These are phyloP conservation scores for Pseudocercospora crystallina DNA, from an alignment of 2,329 filamentous ascomycete genomes.

Conservation along the genomic window DNA sequence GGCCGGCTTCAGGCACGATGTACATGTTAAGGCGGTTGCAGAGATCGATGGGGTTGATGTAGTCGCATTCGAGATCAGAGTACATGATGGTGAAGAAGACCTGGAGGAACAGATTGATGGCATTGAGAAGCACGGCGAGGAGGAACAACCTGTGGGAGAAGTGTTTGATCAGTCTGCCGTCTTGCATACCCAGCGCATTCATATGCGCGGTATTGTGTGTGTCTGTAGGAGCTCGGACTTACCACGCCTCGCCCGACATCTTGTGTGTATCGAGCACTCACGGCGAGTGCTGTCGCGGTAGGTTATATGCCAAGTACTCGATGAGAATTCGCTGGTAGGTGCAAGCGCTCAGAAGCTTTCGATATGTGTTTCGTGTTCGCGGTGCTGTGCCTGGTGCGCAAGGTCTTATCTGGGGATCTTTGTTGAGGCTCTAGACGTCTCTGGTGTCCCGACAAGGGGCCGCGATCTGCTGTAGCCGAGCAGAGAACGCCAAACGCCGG, in stretches of 20 bases:
- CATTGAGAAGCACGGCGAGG: slow-evolving; percentile 96
- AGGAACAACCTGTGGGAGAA: slow-evolving; percentile 72
- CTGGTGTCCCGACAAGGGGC: no score
- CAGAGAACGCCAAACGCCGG: no score
- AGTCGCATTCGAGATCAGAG: slow-evolving; percentile 99
- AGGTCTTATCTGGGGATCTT: no score
- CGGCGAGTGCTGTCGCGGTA: no score
- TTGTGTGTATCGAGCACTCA: no score
- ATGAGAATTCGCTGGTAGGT: no score
- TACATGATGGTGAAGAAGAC: slow-evolving; percentile 99
- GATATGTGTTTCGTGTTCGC: no score
- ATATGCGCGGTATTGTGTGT: slow-evolving; percentile 2
- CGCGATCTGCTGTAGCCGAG: no score
- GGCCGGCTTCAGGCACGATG: slow-evolving; percentile 96
- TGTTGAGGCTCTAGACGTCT: no score
- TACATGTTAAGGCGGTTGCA: slow-evolving; percentile 99
- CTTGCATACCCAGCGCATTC: slow-evolving; percentile 6
- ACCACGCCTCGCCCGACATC: slow-evolving; percentile 43
- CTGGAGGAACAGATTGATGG: slow-evolving; percentile 98
- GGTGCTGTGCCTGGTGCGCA: no score
- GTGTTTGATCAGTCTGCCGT: slow-evolving; percentile 9
- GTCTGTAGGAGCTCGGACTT: slow-evolving; percentile 12
- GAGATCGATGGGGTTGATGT: slow-evolving; percentile 99
- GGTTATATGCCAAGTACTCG: no score
- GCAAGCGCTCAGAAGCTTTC: no score